Conservation (phyloP, 2,329 filamentous ascomycete genomes). For the Cytospora paraplurivora region DNA sequence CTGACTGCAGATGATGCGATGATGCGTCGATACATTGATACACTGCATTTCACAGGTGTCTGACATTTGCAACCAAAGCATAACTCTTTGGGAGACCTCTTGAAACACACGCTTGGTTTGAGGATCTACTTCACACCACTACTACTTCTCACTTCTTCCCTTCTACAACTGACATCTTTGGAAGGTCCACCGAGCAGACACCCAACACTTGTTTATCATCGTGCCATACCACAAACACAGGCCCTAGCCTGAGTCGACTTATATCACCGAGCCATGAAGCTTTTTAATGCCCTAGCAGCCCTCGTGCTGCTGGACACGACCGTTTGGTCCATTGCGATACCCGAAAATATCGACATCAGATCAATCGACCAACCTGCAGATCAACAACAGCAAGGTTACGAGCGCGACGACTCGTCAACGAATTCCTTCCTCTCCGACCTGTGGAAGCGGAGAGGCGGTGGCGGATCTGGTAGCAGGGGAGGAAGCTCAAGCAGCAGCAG, state of each 20-base stretch:
- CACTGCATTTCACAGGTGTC: neutral
- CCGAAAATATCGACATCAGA: conserved; percentile 28
- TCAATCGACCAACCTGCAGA: conserved; percentile 9
- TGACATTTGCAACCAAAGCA: conserved; percentile 4
- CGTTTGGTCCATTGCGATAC: conserved; percentile 33
- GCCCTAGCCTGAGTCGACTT: neutral
- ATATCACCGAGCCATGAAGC: conserved; percentile 19
- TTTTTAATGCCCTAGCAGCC: conserved; percentile 3
- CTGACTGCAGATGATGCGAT: conserved; percentile 6
- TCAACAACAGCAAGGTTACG: conserved; percentile 22
- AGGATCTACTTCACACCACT: no score
- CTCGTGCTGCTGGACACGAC: conserved; percentile 29
- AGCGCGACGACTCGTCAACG: conserved; percentile 27
- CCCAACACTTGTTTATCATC: neutral
- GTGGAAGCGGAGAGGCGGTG: conserved; percentile 64
- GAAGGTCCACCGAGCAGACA: neutral
- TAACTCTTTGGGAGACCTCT: neutral
- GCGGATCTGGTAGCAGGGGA: conserved; percentile 54
- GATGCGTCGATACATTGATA: neutral
- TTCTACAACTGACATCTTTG: no score
- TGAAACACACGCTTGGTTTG: conserved; percentile 1
- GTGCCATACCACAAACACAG: neutral
- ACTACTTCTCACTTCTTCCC: no score
- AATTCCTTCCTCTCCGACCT: conserved; percentile 44
- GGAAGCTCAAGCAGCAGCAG: conserved; percentile 31